Evolutionary conservation across 1,139 yeast species (phyloP).

Genomic region (Kluyveromyces sp.): DNA sequence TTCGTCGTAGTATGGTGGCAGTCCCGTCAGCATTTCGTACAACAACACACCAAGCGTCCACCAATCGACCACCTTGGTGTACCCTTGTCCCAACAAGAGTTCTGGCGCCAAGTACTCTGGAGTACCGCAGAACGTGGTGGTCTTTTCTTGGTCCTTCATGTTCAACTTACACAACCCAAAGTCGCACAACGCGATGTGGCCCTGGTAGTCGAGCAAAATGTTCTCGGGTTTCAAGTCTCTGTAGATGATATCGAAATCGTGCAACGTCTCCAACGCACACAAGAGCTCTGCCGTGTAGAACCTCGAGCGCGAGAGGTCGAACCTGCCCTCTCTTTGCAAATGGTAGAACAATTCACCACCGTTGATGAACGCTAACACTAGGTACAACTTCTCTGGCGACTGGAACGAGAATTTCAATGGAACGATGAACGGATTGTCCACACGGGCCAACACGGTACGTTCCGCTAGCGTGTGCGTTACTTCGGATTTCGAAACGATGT

Average conservation of each 20-base stretch:
- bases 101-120: constrained; percentile 91
- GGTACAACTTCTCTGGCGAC: constrained; percentile 84
- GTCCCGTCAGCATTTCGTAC: constrained; percentile 93
- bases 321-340: constrained; percentile 83
- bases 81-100: constrained; percentile 81
- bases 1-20: constrained; percentile 95
- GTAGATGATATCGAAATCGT: constrained; percentile 86
- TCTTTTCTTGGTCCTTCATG: constrained; percentile 87
- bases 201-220: constrained; percentile 87
- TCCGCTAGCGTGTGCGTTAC: constrained; percentile 96
- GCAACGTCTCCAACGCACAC: constrained; percentile 83
- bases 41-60: constrained; percentile 94
- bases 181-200: constrained; percentile 94
- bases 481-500: constrained; percentile 87
- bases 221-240: constrained; percentile 95
- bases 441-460: constrained; percentile 87
- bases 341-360: constrained; percentile 98
- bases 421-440: constrained; percentile 95
- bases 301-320: constrained; percentile 80
- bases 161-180: constrained; percentile 95
- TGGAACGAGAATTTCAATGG: constrained; percentile 94
- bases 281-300: constrained; percentile 93
- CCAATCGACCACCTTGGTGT: constrained; percentile 93
- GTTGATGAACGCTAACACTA: constrained; percentile 86
- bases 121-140: constrained; percentile 95